These are phyloP conservation scores for Curvularia verruculosa DNA, from an alignment of 2,329 filamentous ascomycete genomes.

Conservation along the genomic window DNA sequence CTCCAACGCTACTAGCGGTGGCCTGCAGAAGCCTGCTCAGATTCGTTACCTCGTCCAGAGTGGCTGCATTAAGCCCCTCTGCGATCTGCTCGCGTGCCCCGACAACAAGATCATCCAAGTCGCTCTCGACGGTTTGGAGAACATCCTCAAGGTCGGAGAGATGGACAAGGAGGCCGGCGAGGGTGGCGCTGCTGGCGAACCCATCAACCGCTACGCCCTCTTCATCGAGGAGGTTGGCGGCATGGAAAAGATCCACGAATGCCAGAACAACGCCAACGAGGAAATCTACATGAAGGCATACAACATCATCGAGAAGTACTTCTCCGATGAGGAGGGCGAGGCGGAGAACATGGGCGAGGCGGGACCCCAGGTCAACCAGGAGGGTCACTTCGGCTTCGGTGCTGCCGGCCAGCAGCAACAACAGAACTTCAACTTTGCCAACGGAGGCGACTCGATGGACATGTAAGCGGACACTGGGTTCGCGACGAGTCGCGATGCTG, in stretches of 20 bases:
- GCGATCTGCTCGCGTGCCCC: slow-evolving; percentile 91
- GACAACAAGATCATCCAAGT: slow-evolving; percentile 99
- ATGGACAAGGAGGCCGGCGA: slow-evolving; percentile 92
- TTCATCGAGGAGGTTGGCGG: slow-evolving; percentile 99
- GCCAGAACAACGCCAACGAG: slow-evolving; percentile 99
- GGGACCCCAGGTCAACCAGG: slow-evolving; percentile 72
- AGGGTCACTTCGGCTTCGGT: slow-evolving; percentile 81
- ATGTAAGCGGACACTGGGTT: slow-evolving; percentile 60
- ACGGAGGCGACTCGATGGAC: slow-evolving; percentile 74
- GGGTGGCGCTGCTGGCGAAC: slow-evolving; percentile 63
- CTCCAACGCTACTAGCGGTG: slow-evolving; percentile 96
- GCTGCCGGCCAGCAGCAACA: slow-evolving; percentile 64
- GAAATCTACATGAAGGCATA: slow-evolving; percentile 99
- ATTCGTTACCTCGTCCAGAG: slow-evolving; percentile 92
- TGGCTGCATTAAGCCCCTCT: slow-evolving; percentile 96
- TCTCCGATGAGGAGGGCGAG: slow-evolving; percentile 93
- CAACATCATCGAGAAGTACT: slow-evolving; percentile 99
- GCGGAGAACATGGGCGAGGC: slow-evolving; percentile 79
- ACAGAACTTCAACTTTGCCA: slow-evolving; percentile 93
- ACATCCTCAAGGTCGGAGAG: slow-evolving; percentile 98
- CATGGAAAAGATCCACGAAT: slow-evolving; percentile 99
- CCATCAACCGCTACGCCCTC: slow-evolving; percentile 93
- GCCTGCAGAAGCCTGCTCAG: slow-evolving; percentile 97
- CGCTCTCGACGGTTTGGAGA: slow-evolving; percentile 95
- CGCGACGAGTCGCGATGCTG: slow-evolving; percentile 12